phyloP scores from a whole-genome alignment of 768 basidiomycete species.

The Cyathus striatus region DNA sequence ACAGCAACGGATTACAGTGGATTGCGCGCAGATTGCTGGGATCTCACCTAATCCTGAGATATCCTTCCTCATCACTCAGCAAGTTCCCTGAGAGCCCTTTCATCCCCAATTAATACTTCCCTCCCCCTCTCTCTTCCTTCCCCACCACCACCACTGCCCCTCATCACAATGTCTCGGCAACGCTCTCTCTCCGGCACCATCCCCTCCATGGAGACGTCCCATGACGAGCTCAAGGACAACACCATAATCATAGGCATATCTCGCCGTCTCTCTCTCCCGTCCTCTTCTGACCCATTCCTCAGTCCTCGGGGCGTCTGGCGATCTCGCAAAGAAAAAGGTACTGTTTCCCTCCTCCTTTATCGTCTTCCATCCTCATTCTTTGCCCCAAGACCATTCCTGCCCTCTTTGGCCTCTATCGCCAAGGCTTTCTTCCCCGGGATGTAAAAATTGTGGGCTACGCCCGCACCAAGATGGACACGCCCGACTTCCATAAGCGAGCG shows the following conservation, averaged over 20 bases:
- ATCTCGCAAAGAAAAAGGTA: constrained; percentile 98
- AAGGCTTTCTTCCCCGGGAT: constrained; percentile 75
- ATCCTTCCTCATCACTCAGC: constrained; percentile 1
- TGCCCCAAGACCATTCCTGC: constrained; percentile 83
- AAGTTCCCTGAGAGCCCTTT: background rate
- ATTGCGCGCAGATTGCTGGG: no score
- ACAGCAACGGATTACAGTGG: no score
- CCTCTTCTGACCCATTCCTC: constrained; percentile 10
- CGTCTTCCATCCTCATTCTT: constrained; percentile 2
- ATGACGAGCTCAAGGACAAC: constrained; percentile 77
- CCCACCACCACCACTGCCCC: constrained; percentile 7
- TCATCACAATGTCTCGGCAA: constrained; percentile 36
- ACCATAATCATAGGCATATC: constrained; percentile 81
- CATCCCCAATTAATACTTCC: background rate
- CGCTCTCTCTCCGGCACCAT: constrained; percentile 76
- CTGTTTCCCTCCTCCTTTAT: constrained; percentile 6
- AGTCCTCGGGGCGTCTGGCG: constrained; percentile 96
- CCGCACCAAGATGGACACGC: constrained; percentile 86
- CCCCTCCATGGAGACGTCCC: constrained; percentile 79
- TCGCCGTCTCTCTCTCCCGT: constrained; percentile 8
- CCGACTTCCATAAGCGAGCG: constrained; percentile 80
- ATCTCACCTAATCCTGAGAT: no score
- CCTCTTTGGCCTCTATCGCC: constrained; percentile 82
- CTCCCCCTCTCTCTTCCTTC: constrained; percentile 1
- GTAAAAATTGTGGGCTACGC: constrained; percentile 95